Base-by-base conservation (phyloP, 2,329 filamentous ascomycete species). In the Colletotrichum cordylinicola region DNA sequence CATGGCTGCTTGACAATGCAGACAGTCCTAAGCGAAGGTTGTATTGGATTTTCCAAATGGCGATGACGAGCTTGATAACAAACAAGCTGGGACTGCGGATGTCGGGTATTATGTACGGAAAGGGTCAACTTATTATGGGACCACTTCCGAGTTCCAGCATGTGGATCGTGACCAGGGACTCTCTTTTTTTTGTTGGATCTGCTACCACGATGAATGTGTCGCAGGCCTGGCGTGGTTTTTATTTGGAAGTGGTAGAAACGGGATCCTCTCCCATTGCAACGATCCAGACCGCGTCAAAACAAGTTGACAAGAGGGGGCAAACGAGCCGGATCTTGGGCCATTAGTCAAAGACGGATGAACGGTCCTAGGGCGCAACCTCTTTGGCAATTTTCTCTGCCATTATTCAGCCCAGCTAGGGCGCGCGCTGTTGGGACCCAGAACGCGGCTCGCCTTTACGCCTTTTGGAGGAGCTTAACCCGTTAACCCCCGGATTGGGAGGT, bases 101-200 rank as follows among this genome's bases (percentile, higher is more conserved):
- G 62, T 75, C 73, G 69, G 69, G 27, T 72, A 68, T 72, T 64
- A 60, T 61, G 62, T 58, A 56, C 35, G 69, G 62, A 52, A 69
- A 43, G 24, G 56, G 39, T 33, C 13, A 15, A 60, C 15, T 67
- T 60, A 55, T 58, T 72, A 61, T 68, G 69, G 62, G 62, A 61
- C 52, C 69, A 24, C 27, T 67, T 75, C 73, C 73, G 73, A 75
- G 69, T 72, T 75, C 73, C 73, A 71, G 72, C 27, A 48, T 55
- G 62, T 67, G 73, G 73, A 72, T 58, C 69, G 68, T 67, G 55
- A 29, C 16, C 56, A 15, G 67, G 67, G 62, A 16, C 37, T 12
- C 39, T 48, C 39, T n/a, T 33, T 35, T 39, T 48, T 27, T 61
- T 12, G 31, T 10, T 52, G 31, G 60, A 62, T 62, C 55, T 69